Evolutionary conservation across 192 early-diverging fungal genomes (phyloP), one percentile per base, ranked within the genome.

Genomic region (Dimargaris xerosporica): DNA sequence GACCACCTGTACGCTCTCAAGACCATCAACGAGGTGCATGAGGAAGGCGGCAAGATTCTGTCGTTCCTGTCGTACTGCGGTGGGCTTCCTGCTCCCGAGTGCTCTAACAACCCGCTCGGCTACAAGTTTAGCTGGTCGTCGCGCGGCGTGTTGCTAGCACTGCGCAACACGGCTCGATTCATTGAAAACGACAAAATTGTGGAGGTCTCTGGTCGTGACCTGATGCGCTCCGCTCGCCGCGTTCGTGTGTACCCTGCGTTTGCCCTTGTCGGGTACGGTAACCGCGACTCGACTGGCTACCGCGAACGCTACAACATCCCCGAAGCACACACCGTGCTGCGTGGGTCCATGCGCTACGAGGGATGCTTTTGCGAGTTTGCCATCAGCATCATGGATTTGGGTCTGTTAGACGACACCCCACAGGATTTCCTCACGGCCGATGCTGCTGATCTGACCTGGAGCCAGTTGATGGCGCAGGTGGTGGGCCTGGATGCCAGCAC

Each of bases 91-190:
- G 91, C 93, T 12, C 96, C 96, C 15, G 96, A 99, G 66, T 75
- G 78, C 46, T 94, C 90, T 55, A 34, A 85, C 67, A 95, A 94
- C 59, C 90, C 93, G 46, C 72, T 99, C 17, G 91, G 85, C 19
- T 88, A 96, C 80, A 96, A 98, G 66, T 98, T 98, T 69, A 88
- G 85, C 45, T 96, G 95, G 93, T 90, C 88, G 2, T 90, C 94
- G 9, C 76, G 85, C 15, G 89, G 96, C 42, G 94, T 96, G 5
- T 71, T 98, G 64, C 85, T 90, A 7, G 96, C 96, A 17, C 88
- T 85, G 2, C 67, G 84, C 31, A 98, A 98, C 63, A 70, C 81
- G 23, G 96, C 94, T 17, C 73, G 75, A 54, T 98, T 84, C 75
- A 82, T 86, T 66, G 75, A 78, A 68, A 81, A 88, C 67, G 82